These are phyloP conservation scores for Dendrothele bispora DNA, from an alignment of 768 basidiomycete species.

Conservation along the genomic window DNA sequence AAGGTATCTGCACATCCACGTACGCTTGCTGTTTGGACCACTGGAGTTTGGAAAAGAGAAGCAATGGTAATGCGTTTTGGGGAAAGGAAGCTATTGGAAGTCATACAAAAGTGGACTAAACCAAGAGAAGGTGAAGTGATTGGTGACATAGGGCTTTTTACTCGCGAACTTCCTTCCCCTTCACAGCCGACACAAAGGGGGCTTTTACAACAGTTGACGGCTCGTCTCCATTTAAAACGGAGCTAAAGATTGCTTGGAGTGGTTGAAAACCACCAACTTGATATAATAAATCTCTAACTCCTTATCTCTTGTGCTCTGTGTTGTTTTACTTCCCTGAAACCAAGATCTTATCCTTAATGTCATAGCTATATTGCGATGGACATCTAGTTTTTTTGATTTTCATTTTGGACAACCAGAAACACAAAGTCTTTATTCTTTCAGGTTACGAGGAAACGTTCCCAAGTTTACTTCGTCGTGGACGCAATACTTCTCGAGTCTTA, in stretches of 20 bases:
- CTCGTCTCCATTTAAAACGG: too few relatives aligned
- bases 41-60: slow-evolving; percentile 68
- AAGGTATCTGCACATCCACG: neutral
- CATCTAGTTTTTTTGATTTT: too few relatives aligned
- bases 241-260: neutral
- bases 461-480: too few relatives aligned
- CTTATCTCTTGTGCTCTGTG: neutral
- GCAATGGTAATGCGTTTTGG: slow-evolving; percentile 58
- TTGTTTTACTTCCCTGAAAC: neutral
- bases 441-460: too few relatives aligned
- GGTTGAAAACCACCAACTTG: neutral
- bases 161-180: neutral
- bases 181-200: neutral
- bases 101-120: slow-evolving; percentile 42
- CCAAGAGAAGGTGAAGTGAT: slow-evolving; percentile 21
- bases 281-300: neutral
- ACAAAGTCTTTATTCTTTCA: too few relatives aligned
- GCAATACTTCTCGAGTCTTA: too few relatives aligned
- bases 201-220: neutral
- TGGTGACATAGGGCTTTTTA: neutral
- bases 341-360: too few relatives aligned
- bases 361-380: too few relatives aligned
- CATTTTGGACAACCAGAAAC: too few relatives aligned
- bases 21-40: slow-evolving; percentile 74
- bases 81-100: slow-evolving; percentile 51